These are phyloP conservation scores for Colletotrichum eleusines DNA, from an alignment of 2,329 filamentous ascomycete species.

Conservation along the genomic window DNA sequence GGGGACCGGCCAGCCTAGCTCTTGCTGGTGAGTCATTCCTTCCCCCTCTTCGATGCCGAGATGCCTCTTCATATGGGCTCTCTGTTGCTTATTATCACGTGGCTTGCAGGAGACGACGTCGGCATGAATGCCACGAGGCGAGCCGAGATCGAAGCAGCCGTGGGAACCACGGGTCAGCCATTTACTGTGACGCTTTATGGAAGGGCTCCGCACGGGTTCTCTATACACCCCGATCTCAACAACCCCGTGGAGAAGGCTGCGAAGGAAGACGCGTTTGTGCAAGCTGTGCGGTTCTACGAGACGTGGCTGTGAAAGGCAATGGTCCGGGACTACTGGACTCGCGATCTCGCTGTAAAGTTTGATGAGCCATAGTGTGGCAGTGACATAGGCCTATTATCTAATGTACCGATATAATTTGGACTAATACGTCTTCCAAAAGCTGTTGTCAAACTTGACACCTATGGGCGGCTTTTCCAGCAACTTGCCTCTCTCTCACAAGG, in stretches of 20 bases:
- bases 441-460: background rate
- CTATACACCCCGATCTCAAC: slow-evolving; percentile 71
- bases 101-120: slow-evolving; percentile 64
- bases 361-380: background rate
- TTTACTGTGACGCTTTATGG: slow-evolving; percentile 65
- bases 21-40: slow-evolving; percentile 62
- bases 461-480: background rate
- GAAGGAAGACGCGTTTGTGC: slow-evolving; percentile 82
- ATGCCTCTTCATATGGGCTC: background rate
- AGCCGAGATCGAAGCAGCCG: slow-evolving; percentile 18
- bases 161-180: slow-evolving; percentile 23
- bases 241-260: slow-evolving; percentile 70
- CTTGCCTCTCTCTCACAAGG: background rate
- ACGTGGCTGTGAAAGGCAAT: slow-evolving; percentile 51
- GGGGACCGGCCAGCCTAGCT: slow-evolving; percentile 69
- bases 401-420: background rate
- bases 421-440: background rate
- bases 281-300: slow-evolving; percentile 82
- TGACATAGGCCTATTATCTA: background rate
- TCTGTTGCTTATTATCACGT: slow-evolving; percentile 6
- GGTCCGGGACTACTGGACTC: no score
- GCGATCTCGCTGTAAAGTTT: background rate
- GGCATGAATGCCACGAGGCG: slow-evolving; percentile 70
- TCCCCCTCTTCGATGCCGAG: fast-evolving
- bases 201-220: slow-evolving; percentile 79